A percentile compares a stretch with the other conserved stretches of the same genome.
phyloP scores from a whole-genome alignment of 495 filamentous ascomycete genomes.

The Daldinia grandis region DNA sequence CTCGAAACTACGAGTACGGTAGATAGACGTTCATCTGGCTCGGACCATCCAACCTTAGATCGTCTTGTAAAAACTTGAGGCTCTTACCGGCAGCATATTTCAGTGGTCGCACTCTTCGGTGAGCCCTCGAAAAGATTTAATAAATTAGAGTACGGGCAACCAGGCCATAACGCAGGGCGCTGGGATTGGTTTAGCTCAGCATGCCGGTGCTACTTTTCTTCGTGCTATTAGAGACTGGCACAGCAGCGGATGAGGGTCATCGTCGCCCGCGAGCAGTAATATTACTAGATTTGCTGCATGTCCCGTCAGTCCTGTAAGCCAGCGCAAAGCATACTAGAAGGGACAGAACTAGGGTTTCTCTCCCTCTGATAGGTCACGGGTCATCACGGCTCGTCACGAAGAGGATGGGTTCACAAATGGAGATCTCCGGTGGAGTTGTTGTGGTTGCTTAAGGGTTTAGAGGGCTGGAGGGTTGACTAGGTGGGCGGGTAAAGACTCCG shows the following conservation, averaged over 20 bases:
- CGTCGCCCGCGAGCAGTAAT: slow-evolving; percentile 25
- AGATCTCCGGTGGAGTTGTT: slow-evolving; percentile 43
- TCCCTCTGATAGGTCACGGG: slow-evolving; percentile 36
- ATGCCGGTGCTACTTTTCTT: slow-evolving; percentile 9
- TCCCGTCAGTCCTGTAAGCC: slow-evolving; percentile 7
- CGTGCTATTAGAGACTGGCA: slow-evolving; percentile 14
- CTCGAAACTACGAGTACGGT: slow-evolving; percentile 32
- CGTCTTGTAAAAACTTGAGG: slow-evolving; percentile 16
- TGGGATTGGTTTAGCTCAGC: slow-evolving; percentile 16
- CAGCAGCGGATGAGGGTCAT: slow-evolving; percentile 33
- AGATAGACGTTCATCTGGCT: slow-evolving; percentile 24
- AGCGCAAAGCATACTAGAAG: slow-evolving; percentile 8
- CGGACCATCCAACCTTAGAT: slow-evolving; percentile 18
- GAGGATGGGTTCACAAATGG: slow-evolving; percentile 37
- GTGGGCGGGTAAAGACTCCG: slow-evolving; percentile 44
- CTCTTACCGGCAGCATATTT: slow-evolving; percentile 15
- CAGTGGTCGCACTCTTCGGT: slow-evolving; percentile 23
- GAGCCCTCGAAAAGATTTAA: neutral
- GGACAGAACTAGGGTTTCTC: slow-evolving; percentile 20
- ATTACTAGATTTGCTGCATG: slow-evolving; percentile 16
- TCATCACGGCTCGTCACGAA: slow-evolving; percentile 43
- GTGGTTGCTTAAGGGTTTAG: slow-evolving; percentile 39
- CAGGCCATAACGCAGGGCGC: neutral
- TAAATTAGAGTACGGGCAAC: neutral
- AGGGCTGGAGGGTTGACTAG: slow-evolving; percentile 32